Evolutionary conservation across 768 basidiomycete genomes (phyloP).

Genomic region (Gyrodon lividus): DNA sequence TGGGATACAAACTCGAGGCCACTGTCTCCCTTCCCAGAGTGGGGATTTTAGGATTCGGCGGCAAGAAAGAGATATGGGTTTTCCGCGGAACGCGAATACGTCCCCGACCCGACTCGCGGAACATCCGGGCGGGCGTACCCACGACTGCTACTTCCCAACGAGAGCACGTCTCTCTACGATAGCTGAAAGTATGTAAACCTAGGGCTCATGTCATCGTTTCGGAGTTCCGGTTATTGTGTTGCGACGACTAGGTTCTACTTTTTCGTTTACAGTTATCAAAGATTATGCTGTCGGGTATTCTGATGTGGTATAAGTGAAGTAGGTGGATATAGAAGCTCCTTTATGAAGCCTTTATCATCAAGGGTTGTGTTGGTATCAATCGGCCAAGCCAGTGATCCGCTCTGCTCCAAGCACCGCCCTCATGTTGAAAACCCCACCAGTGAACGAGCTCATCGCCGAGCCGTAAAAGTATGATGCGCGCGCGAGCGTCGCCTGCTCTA

Average conservation of each 20-base stretch:
- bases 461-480: conserved; percentile 39
- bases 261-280: background rate
- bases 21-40: conserved; percentile 56
- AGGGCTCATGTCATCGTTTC: background rate
- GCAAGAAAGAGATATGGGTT: conserved; percentile 60
- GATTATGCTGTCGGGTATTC: background rate
- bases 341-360: background rate
- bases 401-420: conserved; percentile 37
- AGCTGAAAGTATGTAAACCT: background rate
- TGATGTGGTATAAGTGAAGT: background rate
- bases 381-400: conserved; percentile 30
- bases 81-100: conserved; percentile 47
- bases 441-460: conserved; percentile 38
- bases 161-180: background rate
- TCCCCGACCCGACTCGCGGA: conserved; percentile 30
- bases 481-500: conserved; percentile 40
- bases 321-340: too few species aligned
- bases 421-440: conserved; percentile 39
- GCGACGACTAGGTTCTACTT: background rate
- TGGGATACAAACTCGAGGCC: conserved; percentile 65
- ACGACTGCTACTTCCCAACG: background rate
- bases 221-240: background rate
- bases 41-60: conserved; percentile 38
- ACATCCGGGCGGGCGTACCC: conserved; percentile 19
- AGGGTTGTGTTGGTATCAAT: conserved; percentile 22